Evolutionary conservation across 257 asterid genomes (phyloP).

Genomic region (Euphrasia confusa): DNA sequence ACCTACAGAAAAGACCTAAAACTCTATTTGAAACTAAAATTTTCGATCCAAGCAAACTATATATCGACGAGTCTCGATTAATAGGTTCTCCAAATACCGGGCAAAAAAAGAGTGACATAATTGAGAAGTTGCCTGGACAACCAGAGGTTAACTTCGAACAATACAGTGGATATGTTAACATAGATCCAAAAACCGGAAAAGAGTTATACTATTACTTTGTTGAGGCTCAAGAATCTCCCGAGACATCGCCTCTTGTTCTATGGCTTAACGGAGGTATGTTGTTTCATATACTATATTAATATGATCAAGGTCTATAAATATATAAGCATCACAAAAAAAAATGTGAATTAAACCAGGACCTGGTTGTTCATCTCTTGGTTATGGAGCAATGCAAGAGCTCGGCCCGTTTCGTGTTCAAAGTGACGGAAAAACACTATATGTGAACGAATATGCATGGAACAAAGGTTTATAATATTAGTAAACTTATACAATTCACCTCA

Average conservation of each 20-base stretch:
- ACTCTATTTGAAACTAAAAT: too few relatives aligned
- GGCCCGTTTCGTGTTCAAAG: slow-evolving; percentile 85
- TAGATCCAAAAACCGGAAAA: slow-evolving; percentile 26
- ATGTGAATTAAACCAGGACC: slow-evolving; percentile 45
- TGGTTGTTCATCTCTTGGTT: slow-evolving; percentile 86
- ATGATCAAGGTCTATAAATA: too few relatives aligned
- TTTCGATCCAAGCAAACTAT: too few relatives aligned
- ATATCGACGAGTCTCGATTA: too few relatives aligned
- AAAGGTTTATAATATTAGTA: slow-evolving; percentile 35
- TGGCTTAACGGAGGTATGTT: slow-evolving; percentile 79
- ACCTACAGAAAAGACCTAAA: too few relatives aligned
- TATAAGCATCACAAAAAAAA: not conserved
- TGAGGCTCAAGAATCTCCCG: slow-evolving; percentile 12
- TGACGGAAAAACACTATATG: slow-evolving; percentile 80
- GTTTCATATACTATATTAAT: too few relatives aligned
- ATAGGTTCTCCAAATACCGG: too few relatives aligned
- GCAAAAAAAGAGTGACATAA: too few relatives aligned
- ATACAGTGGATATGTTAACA: slow-evolving; percentile 62
- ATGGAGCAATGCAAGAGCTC: slow-evolving; percentile 88
- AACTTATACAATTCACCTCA: too few relatives aligned
- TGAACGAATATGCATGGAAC: slow-evolving; percentile 68
- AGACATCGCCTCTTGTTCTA: slow-evolving; percentile 60
- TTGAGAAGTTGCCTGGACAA: slow-evolving; percentile 48
- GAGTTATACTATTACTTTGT: slow-evolving; percentile 24
- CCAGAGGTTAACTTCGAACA: slow-evolving; percentile 48